Conservation (phyloP, 768 basidiomycete species). For the Phanerodontia chrysosporium region DNA sequence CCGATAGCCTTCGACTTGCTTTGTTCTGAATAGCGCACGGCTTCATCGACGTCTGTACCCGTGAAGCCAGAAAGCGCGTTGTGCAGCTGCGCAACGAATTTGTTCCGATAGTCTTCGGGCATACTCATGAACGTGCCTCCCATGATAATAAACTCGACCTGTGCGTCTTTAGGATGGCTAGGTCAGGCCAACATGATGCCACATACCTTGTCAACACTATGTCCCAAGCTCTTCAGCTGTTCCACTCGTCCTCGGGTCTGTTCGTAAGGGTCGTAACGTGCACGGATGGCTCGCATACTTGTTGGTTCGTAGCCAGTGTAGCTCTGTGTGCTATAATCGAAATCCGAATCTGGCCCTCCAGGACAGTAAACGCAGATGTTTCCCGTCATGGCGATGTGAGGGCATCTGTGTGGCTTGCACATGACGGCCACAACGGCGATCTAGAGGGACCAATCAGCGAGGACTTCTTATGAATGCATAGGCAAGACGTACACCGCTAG, state of each 20-base stretch:
- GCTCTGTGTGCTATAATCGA: constrained; percentile 98
- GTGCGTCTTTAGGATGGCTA: no score
- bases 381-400: constrained; percentile 99
- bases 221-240: constrained; percentile 92
- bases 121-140: constrained; percentile 99
- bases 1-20: constrained; percentile 98
- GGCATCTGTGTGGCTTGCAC: constrained; percentile 99
- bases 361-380: constrained; percentile 99
- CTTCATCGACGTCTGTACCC: constrained; percentile 90
- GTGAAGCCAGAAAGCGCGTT: constrained; percentile 96
- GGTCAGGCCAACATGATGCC: no score
- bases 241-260: constrained; percentile 94
- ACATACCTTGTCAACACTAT: constrained; percentile 93
- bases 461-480: not conserved
- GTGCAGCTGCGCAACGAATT: constrained; percentile 93
- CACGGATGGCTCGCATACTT: constrained; percentile 97
- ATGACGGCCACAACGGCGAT: constrained; percentile 99
- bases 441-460: constrained; percentile 33
- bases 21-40: constrained; percentile 93
- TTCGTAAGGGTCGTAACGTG: constrained; percentile 95
- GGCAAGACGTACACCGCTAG: constrained; percentile 74
- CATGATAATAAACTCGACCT: constrained; percentile 95
- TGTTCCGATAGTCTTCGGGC: constrained; percentile 92
- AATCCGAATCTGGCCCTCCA: constrained; percentile 98
- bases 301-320: constrained; percentile 96